These are phyloP conservation scores for Fonsecaea pedrosoi DNA, from an alignment of 2,329 filamentous ascomycete species.

Conservation along the genomic window DNA sequence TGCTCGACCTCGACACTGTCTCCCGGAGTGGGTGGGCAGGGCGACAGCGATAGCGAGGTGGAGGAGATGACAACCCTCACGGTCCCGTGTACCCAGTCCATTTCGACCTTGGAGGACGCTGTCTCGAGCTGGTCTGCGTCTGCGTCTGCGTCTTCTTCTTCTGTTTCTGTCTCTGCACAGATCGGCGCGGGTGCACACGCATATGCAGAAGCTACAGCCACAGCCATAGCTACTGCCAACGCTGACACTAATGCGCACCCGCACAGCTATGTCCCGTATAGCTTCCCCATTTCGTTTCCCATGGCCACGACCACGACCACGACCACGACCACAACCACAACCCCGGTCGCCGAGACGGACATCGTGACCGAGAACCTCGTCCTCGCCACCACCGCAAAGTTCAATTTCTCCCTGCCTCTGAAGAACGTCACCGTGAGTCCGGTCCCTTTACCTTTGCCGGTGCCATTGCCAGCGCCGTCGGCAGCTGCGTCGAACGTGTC, in stretches of 20 bases:
- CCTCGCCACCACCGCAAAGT: slow-evolving; percentile 10
- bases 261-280: slow-evolving; percentile 15
- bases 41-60: not conserved
- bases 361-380: slow-evolving; percentile 24
- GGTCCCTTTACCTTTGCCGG: too few species aligned
- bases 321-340: not conserved
- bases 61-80: slow-evolving; percentile 30
- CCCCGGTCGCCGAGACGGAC: too few species aligned
- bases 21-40: not conserved
- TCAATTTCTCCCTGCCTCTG: slow-evolving; percentile 11
- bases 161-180: not conserved
- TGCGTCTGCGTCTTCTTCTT: too few species aligned
- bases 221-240: not conserved
- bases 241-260: not conserved
- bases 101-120: slow-evolving; percentile 19
- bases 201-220: not conserved
- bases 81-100: slow-evolving; percentile 28
- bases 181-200: not conserved
- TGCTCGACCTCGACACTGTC: not conserved
- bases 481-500: too few species aligned
- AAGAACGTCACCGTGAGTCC: not conserved
- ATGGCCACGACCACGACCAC: slow-evolving; percentile 5
- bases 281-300: slow-evolving; percentile 27
- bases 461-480: too few species aligned
- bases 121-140: slow-evolving; percentile 18